Conservation (phyloP, 176 grass and related monocot species). For the Zizania latifolia region DNA sequence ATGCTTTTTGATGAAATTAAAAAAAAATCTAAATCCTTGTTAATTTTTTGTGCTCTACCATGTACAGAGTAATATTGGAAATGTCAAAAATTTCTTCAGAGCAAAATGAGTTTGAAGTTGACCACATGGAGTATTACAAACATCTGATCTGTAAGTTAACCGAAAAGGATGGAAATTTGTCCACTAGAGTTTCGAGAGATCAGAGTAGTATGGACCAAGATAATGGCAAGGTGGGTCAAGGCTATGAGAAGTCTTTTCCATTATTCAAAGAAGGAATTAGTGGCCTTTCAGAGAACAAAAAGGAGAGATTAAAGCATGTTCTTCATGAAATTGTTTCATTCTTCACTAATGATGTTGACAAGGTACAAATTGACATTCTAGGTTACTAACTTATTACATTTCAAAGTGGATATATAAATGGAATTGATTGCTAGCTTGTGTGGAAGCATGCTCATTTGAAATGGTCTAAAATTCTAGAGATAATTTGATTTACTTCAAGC, state of each 20-base stretch:
- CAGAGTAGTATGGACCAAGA: background rate
- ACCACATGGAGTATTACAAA: constrained; percentile 8
- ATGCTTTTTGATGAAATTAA: too few relatives aligned
- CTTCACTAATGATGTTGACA: background rate
- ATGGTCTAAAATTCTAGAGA: too few relatives aligned
- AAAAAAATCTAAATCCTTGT: background rate
- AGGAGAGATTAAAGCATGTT: constrained; percentile 17
- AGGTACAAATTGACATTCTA: constrained; percentile 18
- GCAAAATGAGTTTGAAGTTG: background rate
- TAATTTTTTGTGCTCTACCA: background rate
- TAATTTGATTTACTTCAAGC: too few relatives aligned
- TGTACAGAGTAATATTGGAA: constrained; percentile 2
- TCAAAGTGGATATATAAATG: too few relatives aligned
- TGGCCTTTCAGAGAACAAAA: constrained; percentile 8
- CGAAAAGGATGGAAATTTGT: background rate
- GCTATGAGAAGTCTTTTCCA: background rate
- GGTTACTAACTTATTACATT: background rate
- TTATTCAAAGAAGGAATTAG: constrained; percentile 7
- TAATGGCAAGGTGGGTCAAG: background rate
- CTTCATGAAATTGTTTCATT: constrained; percentile 14
- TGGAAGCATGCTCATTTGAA: too few relatives aligned
- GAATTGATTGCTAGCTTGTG: too few relatives aligned
- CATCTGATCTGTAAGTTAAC: background rate
- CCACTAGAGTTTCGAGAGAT: background rate
- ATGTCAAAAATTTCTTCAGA: background rate